Evolutionary conservation across 2,329 filamentous ascomycete species (phyloP).

Genomic region (Dactylellina haptotyla): DNA sequence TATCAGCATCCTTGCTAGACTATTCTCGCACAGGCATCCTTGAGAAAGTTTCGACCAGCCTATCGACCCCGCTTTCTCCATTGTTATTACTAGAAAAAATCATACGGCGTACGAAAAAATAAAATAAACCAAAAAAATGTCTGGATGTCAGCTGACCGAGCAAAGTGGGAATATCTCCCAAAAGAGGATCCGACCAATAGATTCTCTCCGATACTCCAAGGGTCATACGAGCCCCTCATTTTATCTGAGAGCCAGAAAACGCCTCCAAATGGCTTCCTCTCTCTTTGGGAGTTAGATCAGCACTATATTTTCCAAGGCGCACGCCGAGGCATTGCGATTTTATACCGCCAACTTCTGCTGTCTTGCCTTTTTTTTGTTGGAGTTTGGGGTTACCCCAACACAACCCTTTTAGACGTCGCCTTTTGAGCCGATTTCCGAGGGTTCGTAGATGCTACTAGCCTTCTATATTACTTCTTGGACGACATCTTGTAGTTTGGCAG

Average conservation of each 20-base stretch:
- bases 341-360: too few species aligned
- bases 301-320: too few species aligned
- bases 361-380: too few species aligned
- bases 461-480: conserved; percentile 8
- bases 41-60: background rate
- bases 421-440: background rate
- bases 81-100: conserved; percentile 2
- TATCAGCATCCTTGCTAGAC: background rate
- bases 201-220: conserved; percentile 29
- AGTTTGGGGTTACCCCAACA: conserved; percentile 9
- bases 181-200: conserved; percentile 13
- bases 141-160: conserved; percentile 16
- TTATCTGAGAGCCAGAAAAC: background rate
- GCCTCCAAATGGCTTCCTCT: too few species aligned
- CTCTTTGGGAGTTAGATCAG: too few species aligned
- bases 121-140: background rate
- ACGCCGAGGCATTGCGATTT: too few species aligned
- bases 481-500: conserved; percentile 28
- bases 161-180: conserved; percentile 5
- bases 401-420: too few species aligned
- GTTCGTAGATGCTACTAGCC: background rate
- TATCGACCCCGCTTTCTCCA: conserved; percentile 34
- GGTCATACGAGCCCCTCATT: conserved; percentile 23
- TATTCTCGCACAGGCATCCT: conserved; percentile 1
- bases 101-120: background rate